Evolutionary conservation across 257 asterid genomes (phyloP).

Genomic region (Scutellaria barbata): DNA sequence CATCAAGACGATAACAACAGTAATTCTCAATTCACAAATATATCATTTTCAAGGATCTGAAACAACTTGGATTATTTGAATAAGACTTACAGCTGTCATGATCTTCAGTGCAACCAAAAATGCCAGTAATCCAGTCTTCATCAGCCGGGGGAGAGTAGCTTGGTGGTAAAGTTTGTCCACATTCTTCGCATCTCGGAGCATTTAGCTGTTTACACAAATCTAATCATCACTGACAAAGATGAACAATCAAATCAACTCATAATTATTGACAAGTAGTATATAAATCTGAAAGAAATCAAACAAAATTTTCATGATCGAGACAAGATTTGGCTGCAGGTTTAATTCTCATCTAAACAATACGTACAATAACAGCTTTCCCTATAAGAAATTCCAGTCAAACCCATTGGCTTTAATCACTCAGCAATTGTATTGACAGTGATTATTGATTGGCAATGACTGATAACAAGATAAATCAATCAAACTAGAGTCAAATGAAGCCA

Average conservation of each 20-base stretch:
- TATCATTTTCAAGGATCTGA: neutral
- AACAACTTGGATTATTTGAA: neutral
- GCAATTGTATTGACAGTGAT: neutral
- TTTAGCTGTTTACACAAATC: conserved; percentile 46
- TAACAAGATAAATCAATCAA: neutral
- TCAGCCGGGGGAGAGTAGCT: conserved; percentile 73
- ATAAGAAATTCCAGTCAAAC: neutral
- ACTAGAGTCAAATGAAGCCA: neutral
- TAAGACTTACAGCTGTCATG: conserved; percentile 59
- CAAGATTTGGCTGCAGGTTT: neutral
- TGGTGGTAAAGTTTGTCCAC: conserved; percentile 76
- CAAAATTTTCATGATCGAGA: neutral
- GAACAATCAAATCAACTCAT: neutral
- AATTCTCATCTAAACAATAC: too few species aligned
- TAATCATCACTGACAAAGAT: conserved; percentile 22
- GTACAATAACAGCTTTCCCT: neutral
- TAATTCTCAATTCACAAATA: neutral
- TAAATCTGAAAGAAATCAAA: neutral
- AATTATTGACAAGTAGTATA: neutral
- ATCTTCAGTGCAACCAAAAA: conserved; percentile 76
- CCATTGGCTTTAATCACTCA: neutral
- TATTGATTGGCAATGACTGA: conserved; percentile 3
- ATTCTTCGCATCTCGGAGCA: conserved; percentile 68
- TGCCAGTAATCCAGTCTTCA: conserved; percentile 76
- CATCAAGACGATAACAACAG: neutral